Conservation (phyloP, 1,284 basidiomycete species). For the Malassezia restricta region DNA sequence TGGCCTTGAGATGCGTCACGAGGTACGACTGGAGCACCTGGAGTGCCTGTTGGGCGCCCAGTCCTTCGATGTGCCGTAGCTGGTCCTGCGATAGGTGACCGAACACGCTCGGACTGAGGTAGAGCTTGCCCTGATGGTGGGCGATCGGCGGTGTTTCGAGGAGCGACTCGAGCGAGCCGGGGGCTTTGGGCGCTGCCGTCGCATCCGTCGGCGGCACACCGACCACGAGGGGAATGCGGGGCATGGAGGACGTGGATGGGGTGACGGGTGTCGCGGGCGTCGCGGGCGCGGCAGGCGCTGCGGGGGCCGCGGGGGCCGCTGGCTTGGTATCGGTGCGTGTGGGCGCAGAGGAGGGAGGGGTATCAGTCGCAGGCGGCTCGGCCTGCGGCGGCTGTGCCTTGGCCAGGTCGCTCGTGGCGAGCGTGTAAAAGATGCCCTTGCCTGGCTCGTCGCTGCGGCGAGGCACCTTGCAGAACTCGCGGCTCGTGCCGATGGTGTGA, state of each 20-base stretch:
- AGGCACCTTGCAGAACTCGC: conserved; percentile 36
- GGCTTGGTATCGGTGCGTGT: background rate
- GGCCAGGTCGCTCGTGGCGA: conserved; percentile 24
- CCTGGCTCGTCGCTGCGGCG: conserved; percentile 35
- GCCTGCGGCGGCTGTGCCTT: conserved; percentile 15
- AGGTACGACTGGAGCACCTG: conserved; percentile 71
- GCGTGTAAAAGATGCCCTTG: conserved; percentile 42
- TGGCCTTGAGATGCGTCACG: conserved; percentile 70
- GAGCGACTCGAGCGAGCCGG: conserved; percentile 40
- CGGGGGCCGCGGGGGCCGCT: conserved; percentile 5
- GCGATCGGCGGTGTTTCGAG: conserved; percentile 60
- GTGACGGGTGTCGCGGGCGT: conserved; percentile 11
- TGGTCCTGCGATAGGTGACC: conserved; percentile 62
- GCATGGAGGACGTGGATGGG: conserved; percentile 3
- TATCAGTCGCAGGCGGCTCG: background rate
- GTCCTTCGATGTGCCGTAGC: conserved; percentile 61
- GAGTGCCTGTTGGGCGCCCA: conserved; percentile 70
- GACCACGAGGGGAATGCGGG: conserved; percentile 54
- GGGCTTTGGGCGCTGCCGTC: conserved; percentile 29
- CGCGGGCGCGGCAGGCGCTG: background rate
- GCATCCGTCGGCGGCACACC: conserved; percentile 52
- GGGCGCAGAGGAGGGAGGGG: background rate
- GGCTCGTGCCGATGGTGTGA: conserved; percentile 36
- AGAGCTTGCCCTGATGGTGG: conserved; percentile 68
- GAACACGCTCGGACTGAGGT: conserved; percentile 73